phyloP scores from a whole-genome alignment of 768 basidiomycete genomes.

The Crassisporium funariophilum region DNA sequence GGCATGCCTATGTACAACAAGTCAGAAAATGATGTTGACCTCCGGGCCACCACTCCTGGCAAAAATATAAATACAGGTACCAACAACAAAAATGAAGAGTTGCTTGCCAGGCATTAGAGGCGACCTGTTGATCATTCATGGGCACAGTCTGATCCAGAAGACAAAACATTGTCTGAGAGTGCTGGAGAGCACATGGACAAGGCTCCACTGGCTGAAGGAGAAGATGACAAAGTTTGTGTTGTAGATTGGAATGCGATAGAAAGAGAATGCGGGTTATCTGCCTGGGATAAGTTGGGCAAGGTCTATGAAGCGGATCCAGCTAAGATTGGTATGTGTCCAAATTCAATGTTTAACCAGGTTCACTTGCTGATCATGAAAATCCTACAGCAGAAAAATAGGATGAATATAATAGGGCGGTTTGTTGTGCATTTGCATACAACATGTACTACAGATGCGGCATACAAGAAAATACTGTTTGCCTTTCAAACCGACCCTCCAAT shows the following conservation, averaged over 20 bases:
- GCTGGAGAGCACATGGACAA: not conserved
- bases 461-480: constrained; percentile 10
- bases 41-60: too few relatives aligned
- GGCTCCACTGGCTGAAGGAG: not conserved
- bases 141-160: not conserved
- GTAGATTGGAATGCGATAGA: not conserved
- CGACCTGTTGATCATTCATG: not conserved
- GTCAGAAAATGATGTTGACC: constrained; percentile 12
- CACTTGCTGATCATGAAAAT: not conserved
- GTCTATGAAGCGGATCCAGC: not conserved
- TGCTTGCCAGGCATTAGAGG: not conserved
- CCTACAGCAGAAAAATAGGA: constrained; percentile 15
- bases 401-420: constrained; percentile 22
- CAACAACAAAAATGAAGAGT: not conserved
- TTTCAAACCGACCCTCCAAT: constrained; percentile 18
- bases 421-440: constrained; percentile 21
- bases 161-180: not conserved
- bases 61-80: too few relatives aligned
- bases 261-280: not conserved
- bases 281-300: not conserved
- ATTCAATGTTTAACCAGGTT: not conserved
- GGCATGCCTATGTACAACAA: constrained; percentile 7
- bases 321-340: not conserved
- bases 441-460: constrained; percentile 16
- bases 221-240: constrained; percentile 5